A percentile compares a stretch with the other conserved stretches of the same genome.
phyloP scores from a whole-genome alignment of 2,329 filamentous ascomycete species.

The Aspergillus terreus region DNA sequence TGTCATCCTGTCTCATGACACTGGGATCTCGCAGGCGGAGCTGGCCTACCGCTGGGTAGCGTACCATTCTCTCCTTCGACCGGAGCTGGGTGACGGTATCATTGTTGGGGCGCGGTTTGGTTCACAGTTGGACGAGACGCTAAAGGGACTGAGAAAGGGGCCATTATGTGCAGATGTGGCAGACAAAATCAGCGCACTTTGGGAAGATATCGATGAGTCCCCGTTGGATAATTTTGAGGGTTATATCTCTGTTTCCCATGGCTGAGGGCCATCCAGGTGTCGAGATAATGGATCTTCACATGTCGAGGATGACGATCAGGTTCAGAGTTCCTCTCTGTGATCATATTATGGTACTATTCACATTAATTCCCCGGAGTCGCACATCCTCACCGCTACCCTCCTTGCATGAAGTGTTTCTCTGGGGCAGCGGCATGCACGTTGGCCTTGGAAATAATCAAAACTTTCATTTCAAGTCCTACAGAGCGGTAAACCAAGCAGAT shows the following conservation, averaged over 20 bases:
- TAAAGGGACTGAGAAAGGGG: conserved; percentile 45
- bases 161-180: conserved; percentile 21
- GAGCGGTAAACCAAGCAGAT: too few species aligned
- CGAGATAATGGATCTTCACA: too few species aligned
- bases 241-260: background rate
- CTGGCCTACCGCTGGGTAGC: conserved; percentile 37
- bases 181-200: conserved; percentile 23
- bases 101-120: conserved; percentile 18
- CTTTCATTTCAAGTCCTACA: too few species aligned
- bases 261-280: background rate
- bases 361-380: background rate
- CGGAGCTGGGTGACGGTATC: conserved; percentile 14
- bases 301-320: too few species aligned
- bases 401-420: background rate
- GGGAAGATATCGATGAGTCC: conserved; percentile 26
- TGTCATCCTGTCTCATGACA: conserved; percentile 16
- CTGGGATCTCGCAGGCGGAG: conserved; percentile 28
- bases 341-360: too few species aligned
- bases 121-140: conserved; percentile 18
- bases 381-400: background rate
- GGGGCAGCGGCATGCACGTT: too few species aligned
- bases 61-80: conserved; percentile 23
- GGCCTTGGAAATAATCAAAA: too few species aligned
- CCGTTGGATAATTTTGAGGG: conserved; percentile 18
- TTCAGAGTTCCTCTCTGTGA: too few species aligned